Percentiles rank a stretch among this genome's conserved stretches.
phyloP scores from a whole-genome alignment of 208 protist species.

The Tetramitus jugosus region DNA sequence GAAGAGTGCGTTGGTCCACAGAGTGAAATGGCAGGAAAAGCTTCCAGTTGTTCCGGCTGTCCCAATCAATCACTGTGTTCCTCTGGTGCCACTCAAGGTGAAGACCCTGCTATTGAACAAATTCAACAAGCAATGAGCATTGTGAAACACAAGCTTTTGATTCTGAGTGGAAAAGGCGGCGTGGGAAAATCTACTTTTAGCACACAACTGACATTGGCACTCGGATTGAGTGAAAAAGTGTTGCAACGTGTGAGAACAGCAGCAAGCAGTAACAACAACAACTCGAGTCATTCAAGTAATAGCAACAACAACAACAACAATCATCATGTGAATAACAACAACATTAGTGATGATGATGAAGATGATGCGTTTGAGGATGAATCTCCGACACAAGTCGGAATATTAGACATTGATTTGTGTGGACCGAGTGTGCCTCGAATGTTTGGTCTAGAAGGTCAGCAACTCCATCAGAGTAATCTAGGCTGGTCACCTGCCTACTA shows the following conservation, averaged over 20 bases:
- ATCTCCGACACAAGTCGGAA: slow-evolving; percentile 64
- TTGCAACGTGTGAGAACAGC: neutral
- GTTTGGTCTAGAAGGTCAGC: slow-evolving; percentile 65
- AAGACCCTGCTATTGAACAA: slow-evolving; percentile 74
- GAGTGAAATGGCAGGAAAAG: slow-evolving; percentile 81
- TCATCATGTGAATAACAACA: too few relatives aligned
- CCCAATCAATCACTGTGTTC: slow-evolving; percentile 93
- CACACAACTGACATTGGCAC: slow-evolving; percentile 70
- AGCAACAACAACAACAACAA: too few relatives aligned
- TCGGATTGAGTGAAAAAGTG: slow-evolving; percentile 47
- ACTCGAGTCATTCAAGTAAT: too few relatives aligned
- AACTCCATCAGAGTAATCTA: slow-evolving; percentile 70
- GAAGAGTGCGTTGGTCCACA: slow-evolving; percentile 85
- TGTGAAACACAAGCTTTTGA: slow-evolving; percentile 70
- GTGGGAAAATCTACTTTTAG: slow-evolving; percentile 87
- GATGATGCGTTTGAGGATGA: slow-evolving; percentile 26
- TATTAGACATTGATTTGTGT: slow-evolving; percentile 99
- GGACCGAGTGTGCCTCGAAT: slow-evolving; percentile 86
- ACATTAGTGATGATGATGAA: too few relatives aligned
- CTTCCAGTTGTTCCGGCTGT: slow-evolving; percentile 88
- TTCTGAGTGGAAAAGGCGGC: slow-evolving; percentile 76
- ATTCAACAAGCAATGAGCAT: slow-evolving; percentile 60
- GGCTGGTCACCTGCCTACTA: slow-evolving; percentile 91
- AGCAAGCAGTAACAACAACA: neutral
- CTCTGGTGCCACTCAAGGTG: slow-evolving; percentile 67